Conservation (phyloP, 1,284 basidiomycete genomes). For the Pseudomicrostroma phylloplanum region DNA sequence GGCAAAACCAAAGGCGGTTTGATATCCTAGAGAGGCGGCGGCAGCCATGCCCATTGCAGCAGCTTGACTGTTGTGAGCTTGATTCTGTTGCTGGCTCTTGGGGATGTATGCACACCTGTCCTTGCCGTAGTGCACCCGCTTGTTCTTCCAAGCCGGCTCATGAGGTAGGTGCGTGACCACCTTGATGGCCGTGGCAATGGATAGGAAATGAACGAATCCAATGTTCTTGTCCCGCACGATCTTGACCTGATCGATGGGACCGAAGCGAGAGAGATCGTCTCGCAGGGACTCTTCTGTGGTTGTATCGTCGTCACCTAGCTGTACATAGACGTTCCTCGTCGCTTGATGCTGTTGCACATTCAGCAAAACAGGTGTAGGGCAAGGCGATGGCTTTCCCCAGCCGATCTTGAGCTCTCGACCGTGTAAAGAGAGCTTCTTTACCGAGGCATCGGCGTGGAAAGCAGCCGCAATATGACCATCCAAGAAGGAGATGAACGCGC, state of each 20-base stretch:
- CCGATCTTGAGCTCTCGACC: conserved; percentile 50
- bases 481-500: conserved; percentile 78
- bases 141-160: conserved; percentile 41
- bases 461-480: conserved; percentile 41
- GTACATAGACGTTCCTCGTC: conserved; percentile 45
- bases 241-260: conserved; percentile 50
- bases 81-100: conserved; percentile 49
- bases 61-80: conserved; percentile 49
- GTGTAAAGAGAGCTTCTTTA: conserved; percentile 46
- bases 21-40: conserved; percentile 47
- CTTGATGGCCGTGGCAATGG: conserved; percentile 47
- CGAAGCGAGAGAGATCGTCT: conserved; percentile 42
- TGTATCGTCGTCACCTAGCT: conserved; percentile 37
- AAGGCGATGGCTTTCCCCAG: conserved; percentile 48
- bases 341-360: conserved; percentile 49
- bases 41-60: conserved; percentile 49
- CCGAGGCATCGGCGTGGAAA: conserved; percentile 48
- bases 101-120: conserved; percentile 50
- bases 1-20: conserved; percentile 28
- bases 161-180: conserved; percentile 42
- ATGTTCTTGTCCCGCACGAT: conserved; percentile 50
- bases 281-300: conserved; percentile 40
- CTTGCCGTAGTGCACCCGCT: conserved; percentile 48
- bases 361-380: conserved; percentile 40
- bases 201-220: conserved; percentile 48